phyloP scores from a whole-genome alignment of 2,329 filamentous ascomycete genomes.

The Clarireedia monteithiana region DNA sequence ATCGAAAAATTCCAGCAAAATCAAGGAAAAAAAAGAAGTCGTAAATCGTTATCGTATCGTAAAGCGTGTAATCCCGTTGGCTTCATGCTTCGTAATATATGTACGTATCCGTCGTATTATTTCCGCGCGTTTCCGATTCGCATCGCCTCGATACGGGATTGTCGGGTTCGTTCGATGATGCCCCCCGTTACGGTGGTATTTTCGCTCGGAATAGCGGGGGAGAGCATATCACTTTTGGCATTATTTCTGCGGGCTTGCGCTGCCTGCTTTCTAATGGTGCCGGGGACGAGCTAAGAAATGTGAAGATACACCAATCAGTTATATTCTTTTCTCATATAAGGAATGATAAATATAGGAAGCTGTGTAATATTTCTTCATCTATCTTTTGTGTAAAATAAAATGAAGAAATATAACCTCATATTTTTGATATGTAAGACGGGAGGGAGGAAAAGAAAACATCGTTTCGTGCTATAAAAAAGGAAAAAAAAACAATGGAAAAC shows the following conservation, averaged over 20 bases:
- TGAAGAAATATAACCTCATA: background rate
- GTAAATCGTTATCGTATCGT: no score
- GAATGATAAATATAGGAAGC: background rate
- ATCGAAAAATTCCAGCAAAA: no score
- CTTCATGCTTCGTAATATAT: no score
- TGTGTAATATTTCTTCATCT: conserved; percentile 9
- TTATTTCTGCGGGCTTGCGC: no score
- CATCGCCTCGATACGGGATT: no score
- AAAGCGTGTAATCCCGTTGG: no score
- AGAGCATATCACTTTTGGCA: no score
- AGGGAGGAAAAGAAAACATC: background rate
- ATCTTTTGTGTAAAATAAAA: background rate
- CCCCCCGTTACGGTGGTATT: background rate
- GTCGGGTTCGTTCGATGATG: background rate
- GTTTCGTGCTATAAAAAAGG: background rate
- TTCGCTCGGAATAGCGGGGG: no score
- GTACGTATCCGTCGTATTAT: no score
- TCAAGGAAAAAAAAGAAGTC: no score
- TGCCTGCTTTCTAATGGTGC: background rate
- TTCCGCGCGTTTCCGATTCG: no score
- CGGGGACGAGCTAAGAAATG: conserved; percentile 7
- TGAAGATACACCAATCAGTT: conserved; percentile 22
- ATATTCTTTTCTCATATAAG: conserved; percentile 21
- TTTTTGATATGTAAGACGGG: background rate
- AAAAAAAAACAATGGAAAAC: background rate